phyloP scores from a whole-genome alignment of 2,329 filamentous ascomycete species.

The Neofusicoccum sp. region DNA sequence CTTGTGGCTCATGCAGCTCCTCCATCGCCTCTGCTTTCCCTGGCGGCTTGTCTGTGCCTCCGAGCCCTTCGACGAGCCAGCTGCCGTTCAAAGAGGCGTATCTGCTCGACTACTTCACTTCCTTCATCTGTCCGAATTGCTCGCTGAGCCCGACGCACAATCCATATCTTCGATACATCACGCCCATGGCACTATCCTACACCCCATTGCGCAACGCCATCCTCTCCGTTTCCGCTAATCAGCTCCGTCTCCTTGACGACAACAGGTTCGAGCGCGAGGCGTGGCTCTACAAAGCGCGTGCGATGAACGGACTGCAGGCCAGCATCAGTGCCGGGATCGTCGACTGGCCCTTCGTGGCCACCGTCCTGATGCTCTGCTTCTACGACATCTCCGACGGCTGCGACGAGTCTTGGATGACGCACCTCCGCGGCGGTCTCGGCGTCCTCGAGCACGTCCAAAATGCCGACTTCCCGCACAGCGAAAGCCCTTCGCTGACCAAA shows the following conservation, averaged over 20 bases:
- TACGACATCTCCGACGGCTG: constrained; percentile 36
- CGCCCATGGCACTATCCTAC: constrained; percentile 25
- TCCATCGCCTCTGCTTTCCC: not conserved
- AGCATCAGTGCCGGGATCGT: constrained; percentile 22
- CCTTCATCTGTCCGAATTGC: constrained; percentile 31
- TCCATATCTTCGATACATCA: constrained; percentile 29
- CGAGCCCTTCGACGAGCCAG: not conserved
- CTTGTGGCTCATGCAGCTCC: too few species aligned
- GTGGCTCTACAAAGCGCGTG: constrained; percentile 27
- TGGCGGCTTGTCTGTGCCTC: not conserved
- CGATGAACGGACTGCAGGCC: constrained; percentile 27
- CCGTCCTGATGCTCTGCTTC: constrained; percentile 36
- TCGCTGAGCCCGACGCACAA: constrained; percentile 30
- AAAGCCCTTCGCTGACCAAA: constrained; percentile 24
- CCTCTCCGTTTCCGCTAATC: constrained; percentile 31
- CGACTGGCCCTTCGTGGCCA: constrained; percentile 28
- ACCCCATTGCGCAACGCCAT: constrained; percentile 28
- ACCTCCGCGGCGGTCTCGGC: constrained; percentile 30
- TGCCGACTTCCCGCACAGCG: constrained; percentile 6
- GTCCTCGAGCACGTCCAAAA: constrained; percentile 24
- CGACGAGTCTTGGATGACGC: constrained; percentile 32
- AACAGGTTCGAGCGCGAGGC: constrained; percentile 26
- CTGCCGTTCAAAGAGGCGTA: constrained; percentile 15
- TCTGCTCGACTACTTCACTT: constrained; percentile 28
- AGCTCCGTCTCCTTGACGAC: constrained; percentile 28